Evolutionary conservation across 768 basidiomycete species (phyloP), one percentile per base, ranked within the genome.

Genomic region (Tricholoma sp.): DNA sequence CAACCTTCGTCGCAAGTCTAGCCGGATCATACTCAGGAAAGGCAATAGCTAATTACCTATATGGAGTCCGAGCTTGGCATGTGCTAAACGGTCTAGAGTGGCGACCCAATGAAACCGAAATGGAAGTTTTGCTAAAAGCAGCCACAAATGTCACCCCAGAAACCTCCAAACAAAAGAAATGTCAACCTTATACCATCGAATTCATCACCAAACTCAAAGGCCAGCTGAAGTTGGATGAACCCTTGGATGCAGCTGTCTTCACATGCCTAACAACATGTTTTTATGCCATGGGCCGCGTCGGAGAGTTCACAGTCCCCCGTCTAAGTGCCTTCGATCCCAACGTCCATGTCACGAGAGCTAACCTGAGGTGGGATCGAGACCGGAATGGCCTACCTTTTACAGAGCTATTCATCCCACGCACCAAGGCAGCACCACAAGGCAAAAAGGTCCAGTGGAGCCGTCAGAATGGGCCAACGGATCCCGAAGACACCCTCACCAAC

Each of bases 31-130:
- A n/a, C n/a, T n/a, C n/a, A n/a, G n/a, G n/a, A n/a, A n/a, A n/a
- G n/a, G n/a, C n/a, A n/a, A n/a, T 80, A 0, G 37, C 51, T 2
- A 79, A 78, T 63, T 78, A 75, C 53, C n/a, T 78, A 0, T 57
- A 59, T 1, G 74, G 72, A 0, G 44, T 81, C 0, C 60, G 70
- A 1, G 77, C 79, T 2, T 82, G 79, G 79, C 78, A 82, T 59
- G 63, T 73, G 1, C 50, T 80, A 0, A 78, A 82, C 54, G 66
- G 76, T 0, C 4, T 74, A 0, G 45, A 31, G 0, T 80, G 74
- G 73, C 44, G 11, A 0, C 53, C 72, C 1, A 59, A 73, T 20
- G 44, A 66, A 0, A 42, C 44, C 0, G 62, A 72, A 18, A 32
- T 74, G 12, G 64, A 73, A 0, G 56, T 65, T 0, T 33, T 74